phyloP scores from a whole-genome alignment of 345 rosid species.

The Cardamine resedifolia region DNA sequence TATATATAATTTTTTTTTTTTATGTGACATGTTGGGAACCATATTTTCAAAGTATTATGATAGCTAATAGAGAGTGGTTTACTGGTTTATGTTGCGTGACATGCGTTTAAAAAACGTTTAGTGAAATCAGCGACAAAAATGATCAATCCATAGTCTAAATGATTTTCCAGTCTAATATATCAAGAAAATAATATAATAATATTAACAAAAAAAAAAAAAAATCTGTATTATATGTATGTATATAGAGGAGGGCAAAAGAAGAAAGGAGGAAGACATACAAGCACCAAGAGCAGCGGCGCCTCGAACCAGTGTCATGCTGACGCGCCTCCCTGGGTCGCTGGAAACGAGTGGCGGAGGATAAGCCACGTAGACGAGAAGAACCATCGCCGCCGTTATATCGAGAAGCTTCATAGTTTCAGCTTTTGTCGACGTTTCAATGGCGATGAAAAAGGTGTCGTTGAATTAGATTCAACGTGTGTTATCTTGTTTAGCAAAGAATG shows the following conservation, averaged over 20 bases:
- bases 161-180: neutral
- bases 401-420: neutral
- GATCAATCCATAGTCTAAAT: neutral
- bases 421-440: too few relatives aligned
- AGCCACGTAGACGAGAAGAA: constrained; percentile 34
- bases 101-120: neutral
- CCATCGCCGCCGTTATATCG: constrained; percentile 15
- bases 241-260: neutral
- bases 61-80: constrained; percentile 2
- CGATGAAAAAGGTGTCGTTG: too few relatives aligned
- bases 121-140: neutral
- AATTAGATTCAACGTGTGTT: too few relatives aligned
- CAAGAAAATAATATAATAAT: neutral
- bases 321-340: constrained; percentile 32
- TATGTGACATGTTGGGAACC: neutral
- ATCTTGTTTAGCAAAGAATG: neutral
- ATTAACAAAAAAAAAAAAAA: neutral
- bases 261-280: constrained; percentile 44
- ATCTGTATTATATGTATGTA: neutral
- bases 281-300: constrained; percentile 65
- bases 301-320: constrained; percentile 72
- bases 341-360: constrained; percentile 39
- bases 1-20: neutral
- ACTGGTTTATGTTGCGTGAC: constrained; percentile 4
- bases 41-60: constrained; percentile 4